These are phyloP conservation scores for Asterophora lycoperdoides DNA, from an alignment of 768 basidiomycete genomes.

Conservation along the genomic window DNA sequence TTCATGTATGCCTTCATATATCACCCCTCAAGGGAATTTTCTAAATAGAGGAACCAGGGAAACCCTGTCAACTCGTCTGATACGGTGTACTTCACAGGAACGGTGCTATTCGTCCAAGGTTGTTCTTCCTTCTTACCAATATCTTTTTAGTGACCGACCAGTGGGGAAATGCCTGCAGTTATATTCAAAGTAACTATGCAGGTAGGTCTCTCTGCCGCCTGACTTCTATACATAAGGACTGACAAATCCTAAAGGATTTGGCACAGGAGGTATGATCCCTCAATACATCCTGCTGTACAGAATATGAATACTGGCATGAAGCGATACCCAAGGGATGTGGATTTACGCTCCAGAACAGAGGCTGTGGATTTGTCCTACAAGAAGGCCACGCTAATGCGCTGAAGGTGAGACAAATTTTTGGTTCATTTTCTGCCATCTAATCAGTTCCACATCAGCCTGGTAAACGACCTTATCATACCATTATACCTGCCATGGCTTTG, in stretches of 20 bases:
- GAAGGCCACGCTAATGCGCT: slow-evolving; percentile 85
- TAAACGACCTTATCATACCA: slow-evolving; percentile 88
- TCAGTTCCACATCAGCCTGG: slow-evolving; percentile 45
- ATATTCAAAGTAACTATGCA: slow-evolving; percentile 84
- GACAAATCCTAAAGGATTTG: slow-evolving; percentile 57
- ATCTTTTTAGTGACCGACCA: slow-evolving; percentile 62
- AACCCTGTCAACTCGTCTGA: slow-evolving; percentile 83
- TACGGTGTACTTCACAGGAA: slow-evolving; percentile 91
- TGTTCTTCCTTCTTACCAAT: neutral
- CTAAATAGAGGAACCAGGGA: slow-evolving; percentile 44
- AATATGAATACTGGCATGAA: slow-evolving; percentile 19
- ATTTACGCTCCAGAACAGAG: slow-evolving; percentile 95
- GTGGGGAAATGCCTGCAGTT: slow-evolving; percentile 89
- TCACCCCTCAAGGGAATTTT: neutral
- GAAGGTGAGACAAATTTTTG: slow-evolving; percentile 39
- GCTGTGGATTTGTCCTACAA: slow-evolving; percentile 74
- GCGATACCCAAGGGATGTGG: slow-evolving; percentile 94
- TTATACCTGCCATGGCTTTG: slow-evolving; percentile 86
- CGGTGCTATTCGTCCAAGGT: neutral
- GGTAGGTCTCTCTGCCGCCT: slow-evolving; percentile 38
- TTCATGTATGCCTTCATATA: slow-evolving; percentile 46
- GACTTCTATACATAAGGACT: neutral
- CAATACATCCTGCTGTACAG: neutral
- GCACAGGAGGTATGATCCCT: slow-evolving; percentile 63
- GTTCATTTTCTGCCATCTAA: neutral